Base-by-base conservation (phyloP, 202 grass and related monocot species). In the Cymbopogon flexuosus region DNA sequence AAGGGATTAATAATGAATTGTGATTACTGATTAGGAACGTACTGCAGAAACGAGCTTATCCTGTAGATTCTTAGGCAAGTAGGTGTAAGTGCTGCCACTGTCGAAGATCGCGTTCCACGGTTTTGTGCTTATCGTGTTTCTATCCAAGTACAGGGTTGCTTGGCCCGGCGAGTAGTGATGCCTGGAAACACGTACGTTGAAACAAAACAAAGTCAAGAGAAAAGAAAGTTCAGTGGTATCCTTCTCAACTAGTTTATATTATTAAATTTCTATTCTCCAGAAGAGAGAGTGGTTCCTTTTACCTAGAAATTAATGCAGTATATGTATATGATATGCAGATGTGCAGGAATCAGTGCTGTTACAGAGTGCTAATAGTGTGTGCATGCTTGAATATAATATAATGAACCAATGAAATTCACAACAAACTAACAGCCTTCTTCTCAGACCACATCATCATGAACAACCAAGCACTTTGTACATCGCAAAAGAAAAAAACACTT, bases 51-150 rank as follows among this genome's bases (percentile, higher is more conserved):
- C 6, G 6, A 75, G 46, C 7, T 40, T 10, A 10, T 0, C 3
- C 5, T 68, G 11, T 3, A 54, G 10, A 30, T 6, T 0, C 10
- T 0, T 2, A 67, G 24, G 71, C 10, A 83, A 39, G 7, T 22
- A 19, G 16, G 62, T 75, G 35, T 75, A 83, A 18, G 81, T 83
- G 70, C 61, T 75, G 15, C 81, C 81, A 30, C 81, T 83, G 71
- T 83, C 81, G 6, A 83, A 39, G 61, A 83, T 7, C 6, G 18
- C 60, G 9, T 13, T 10, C 35, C 57, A 21, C 7, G 49, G 22
- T 10, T 21, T 14, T 9, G 5, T 0, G 22, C 34, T 18, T 31
- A 75, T 19, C 39, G 5, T 2, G 1, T 34, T 12, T 33, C 27
- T 13, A 33, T 42, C 63, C 34, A 83, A 39, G 34, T 67, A 12